Evolutionary conservation across 768 basidiomycete species (phyloP), one percentile per base, ranked within the genome.

Genomic region (Crepidotus variabilis): DNA sequence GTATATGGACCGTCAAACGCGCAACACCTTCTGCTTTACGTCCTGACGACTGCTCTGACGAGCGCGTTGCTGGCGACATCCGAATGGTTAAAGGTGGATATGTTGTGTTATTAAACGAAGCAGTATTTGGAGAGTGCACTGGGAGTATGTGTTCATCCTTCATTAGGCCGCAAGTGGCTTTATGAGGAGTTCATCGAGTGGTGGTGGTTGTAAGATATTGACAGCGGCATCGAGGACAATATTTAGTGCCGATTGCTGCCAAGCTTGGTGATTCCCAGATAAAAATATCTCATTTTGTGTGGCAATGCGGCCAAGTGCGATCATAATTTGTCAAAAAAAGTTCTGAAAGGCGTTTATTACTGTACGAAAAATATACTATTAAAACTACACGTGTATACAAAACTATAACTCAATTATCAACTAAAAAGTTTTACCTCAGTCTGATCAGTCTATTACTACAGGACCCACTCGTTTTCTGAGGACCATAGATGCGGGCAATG

Each of bases 1-100:
- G 67, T 52, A 68, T 64, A 50, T 67, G 58, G 9, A 68, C 67
- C 1, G 67, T 68, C 24, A 68, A 53, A 47, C 58, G 58, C 3
- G 64, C 64, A 5, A 68, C 60, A 14, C 67, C 67, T 7, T 52
- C 60, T 1, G 67, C 63, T 52, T 57, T 54, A 34, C 52, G 61
- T 23, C 28, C 52, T 22, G 52, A 22, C 14, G 43, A 53, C 8
- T 28, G 39, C 13, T 53, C 46, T 16, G 52, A 48, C 21, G 23
- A 48, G 47, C 20, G 54, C n/a, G 34, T 48, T 50, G 46, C 47
- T 18, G n/a, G 45, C 46, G 33, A 16, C 18, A 43, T 43, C 39
- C 39, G 39, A 11, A 39, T 39, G 14, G 20, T 53, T 46, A 45
- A 23, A 23, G 52, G 52, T 46, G 52, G 52, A 46, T 53, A 53